Conservation (phyloP, 306 rosid genomes). For the Fragaria ananassa region DNA sequence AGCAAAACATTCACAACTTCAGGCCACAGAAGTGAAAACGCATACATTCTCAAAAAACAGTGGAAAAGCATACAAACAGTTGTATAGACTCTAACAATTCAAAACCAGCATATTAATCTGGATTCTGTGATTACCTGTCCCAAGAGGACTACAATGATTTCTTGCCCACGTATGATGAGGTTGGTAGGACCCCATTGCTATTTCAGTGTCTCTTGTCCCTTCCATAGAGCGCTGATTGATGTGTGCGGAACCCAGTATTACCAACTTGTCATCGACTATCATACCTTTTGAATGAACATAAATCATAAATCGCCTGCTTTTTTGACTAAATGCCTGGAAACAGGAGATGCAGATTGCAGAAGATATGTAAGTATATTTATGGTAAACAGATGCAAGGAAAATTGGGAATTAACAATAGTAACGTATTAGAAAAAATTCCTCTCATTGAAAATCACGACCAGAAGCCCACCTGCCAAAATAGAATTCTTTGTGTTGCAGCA, state of each 20-base stretch:
- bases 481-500: constrained; percentile 85
- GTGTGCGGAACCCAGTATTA: constrained; percentile 92
- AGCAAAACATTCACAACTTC: constrained; percentile 15
- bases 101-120: background rate
- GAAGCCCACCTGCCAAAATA: constrained; percentile 92
- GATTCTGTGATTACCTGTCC: constrained; percentile 50
- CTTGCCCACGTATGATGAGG: constrained; percentile 85
- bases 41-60: background rate
- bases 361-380: constrained; percentile 7
- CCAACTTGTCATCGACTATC: constrained; percentile 91
- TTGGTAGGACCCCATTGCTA: constrained; percentile 96
- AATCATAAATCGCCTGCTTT: constrained; percentile 83
- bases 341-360: constrained; percentile 3
- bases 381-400: background rate
- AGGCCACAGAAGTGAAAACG: background rate
- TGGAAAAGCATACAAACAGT: background rate
- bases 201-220: constrained; percentile 98
- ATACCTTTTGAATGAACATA: constrained; percentile 98
- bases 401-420: background rate
- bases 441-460: background rate
- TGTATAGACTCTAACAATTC: background rate
- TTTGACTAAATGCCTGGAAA: constrained; percentile 69
- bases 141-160: constrained; percentile 52
- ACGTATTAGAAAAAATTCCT: background rate
- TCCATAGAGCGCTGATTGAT: constrained; percentile 98